Conservation (phyloP, 179 eudicot genomes). For the Nepenthes alata region DNA sequence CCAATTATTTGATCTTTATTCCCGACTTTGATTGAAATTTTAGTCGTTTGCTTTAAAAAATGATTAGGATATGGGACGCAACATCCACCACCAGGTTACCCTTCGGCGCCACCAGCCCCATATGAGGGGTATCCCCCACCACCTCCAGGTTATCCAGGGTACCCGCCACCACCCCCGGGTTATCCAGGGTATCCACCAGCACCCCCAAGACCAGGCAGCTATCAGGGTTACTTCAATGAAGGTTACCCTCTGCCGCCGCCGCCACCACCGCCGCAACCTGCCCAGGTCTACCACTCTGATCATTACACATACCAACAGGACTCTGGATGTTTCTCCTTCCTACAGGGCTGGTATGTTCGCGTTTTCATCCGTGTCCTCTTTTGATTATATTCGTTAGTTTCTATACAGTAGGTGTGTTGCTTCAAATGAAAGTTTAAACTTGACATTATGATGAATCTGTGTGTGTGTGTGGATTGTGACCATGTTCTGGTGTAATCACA, state of each 20-base stretch:
- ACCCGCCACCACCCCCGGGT: conserved; percentile 26
- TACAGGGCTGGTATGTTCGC: conserved; percentile 42
- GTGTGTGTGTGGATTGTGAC: too few species aligned
- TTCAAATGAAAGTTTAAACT: too few species aligned
- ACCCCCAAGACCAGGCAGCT: conserved; percentile 22
- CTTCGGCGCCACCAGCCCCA: conserved; percentile 42
- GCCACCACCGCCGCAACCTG: conserved; percentile 38
- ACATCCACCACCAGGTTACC: conserved; percentile 38
- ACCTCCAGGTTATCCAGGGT: conserved; percentile 4
- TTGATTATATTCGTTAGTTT: too few species aligned
- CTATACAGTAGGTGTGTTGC: too few species aligned
- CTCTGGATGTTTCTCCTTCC: conserved; percentile 33
- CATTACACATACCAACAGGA: conserved; percentile 26
- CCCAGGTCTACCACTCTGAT: conserved; percentile 39
- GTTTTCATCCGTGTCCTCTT: neutral
- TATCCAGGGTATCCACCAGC: conserved; percentile 32
- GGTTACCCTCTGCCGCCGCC: conserved; percentile 50
- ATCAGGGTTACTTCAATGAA: conserved; percentile 56
- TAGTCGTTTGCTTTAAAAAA: too few species aligned
- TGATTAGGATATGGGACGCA: conserved; percentile 38
- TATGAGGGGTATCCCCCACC: conserved; percentile 28
- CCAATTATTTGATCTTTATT: neutral
- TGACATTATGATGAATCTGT: too few species aligned
- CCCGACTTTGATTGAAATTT: neutral
- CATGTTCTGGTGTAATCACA: too few species aligned